Percentiles rank a stretch among this genome's conserved stretches.
Conservation (phyloP, 2,329 filamentous ascomycete genomes). For the Aspergillus ochraceus region DNA sequence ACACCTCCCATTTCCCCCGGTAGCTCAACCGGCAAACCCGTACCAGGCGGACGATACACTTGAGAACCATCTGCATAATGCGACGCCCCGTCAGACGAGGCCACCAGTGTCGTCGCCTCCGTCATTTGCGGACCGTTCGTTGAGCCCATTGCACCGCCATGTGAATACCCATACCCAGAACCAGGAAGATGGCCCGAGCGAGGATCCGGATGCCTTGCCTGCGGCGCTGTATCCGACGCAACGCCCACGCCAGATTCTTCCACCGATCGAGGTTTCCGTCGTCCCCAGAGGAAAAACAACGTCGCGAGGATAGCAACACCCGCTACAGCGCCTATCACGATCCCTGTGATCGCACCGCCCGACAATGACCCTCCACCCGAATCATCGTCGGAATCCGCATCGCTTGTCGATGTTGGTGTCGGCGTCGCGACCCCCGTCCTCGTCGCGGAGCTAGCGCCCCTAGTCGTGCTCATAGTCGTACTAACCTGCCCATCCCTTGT, state of each 20-base stretch:
- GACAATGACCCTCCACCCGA: neutral
- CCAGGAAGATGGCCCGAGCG: neutral
- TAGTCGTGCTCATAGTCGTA: neutral
- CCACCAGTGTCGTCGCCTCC: neutral
- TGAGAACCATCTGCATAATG: neutral
- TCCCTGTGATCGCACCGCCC: constrained; percentile 5
- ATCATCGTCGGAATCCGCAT: neutral
- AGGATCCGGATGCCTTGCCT: neutral
- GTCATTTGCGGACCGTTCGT: neutral
- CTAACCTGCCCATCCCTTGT: neutral
- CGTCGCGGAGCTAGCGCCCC: no score
- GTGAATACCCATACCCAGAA: neutral
- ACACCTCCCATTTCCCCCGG: neutral
- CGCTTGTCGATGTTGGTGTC: neutral
- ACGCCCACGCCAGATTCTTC: neutral
- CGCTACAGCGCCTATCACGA: constrained; percentile 2
- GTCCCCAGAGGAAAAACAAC: constrained; percentile 4
- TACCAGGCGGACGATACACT: neutral
- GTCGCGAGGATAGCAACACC: neutral
- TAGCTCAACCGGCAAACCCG: neutral
- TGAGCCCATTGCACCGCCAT: neutral
- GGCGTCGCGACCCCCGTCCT: no score
- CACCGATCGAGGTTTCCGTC: neutral
- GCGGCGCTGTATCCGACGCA: neutral
- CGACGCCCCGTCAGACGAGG: neutral